phyloP scores from a whole-genome alignment of 257 asterid genomes.

The Primulina huaijiensis region DNA sequence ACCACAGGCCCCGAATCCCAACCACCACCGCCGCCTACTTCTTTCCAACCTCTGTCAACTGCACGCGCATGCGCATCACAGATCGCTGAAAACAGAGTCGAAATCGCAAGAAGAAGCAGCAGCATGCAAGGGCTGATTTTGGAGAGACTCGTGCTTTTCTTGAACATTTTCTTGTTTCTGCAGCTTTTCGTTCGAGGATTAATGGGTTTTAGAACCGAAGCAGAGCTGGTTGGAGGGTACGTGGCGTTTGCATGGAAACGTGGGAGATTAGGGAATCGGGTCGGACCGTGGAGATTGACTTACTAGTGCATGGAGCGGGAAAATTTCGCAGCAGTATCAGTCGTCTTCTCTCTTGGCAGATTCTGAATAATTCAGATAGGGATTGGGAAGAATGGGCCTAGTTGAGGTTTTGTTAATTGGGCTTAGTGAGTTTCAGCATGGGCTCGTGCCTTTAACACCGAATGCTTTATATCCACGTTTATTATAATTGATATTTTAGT shows the following conservation, averaged over 20 bases:
- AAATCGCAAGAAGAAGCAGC: not conserved
- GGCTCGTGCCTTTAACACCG: too few relatives aligned
- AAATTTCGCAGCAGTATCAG: not conserved
- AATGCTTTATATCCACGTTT: too few relatives aligned
- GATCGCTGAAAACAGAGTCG: not conserved
- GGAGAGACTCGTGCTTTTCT: not conserved
- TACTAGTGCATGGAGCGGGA: not conserved
- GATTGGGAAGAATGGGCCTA: not conserved
- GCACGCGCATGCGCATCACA: not conserved
- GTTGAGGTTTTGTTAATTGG: too few relatives aligned
- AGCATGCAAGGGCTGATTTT: not conserved
- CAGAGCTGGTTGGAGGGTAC: slow-evolving; percentile 26
- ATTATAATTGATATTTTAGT: too few relatives aligned
- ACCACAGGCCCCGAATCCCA: slow-evolving; percentile 35
- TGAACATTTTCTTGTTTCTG: not conserved
- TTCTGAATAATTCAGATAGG: not conserved
- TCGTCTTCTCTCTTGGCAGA: not conserved
- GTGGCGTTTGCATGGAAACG: slow-evolving; percentile 69
- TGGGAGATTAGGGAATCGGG: not conserved
- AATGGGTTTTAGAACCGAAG: not conserved
- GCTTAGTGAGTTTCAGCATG: too few relatives aligned
- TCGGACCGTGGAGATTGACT: not conserved
- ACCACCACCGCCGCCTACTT: slow-evolving; percentile 16
- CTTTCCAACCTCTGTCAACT: not conserved
- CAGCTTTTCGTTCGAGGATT: not conserved